Evolutionary conservation across 2,329 filamentous ascomycete genomes (phyloP), one percentile per base, ranked within the genome.

Genomic region (Verticillium albo-atrum): DNA sequence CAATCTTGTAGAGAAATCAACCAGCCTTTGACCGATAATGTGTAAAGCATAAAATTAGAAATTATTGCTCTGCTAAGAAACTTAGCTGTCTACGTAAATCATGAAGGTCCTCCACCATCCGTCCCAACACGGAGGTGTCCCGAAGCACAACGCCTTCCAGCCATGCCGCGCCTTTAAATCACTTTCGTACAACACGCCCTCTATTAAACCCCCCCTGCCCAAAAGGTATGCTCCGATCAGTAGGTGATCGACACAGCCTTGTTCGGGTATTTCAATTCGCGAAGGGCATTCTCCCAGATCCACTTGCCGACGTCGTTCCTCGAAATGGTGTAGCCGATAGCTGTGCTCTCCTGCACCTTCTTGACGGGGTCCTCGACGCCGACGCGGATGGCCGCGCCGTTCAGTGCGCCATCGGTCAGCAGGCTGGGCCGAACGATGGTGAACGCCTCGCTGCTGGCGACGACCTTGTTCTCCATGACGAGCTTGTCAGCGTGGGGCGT

Each of bases 401-500:
- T 64, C 62, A 55, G 52, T 57, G 65, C 61, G 10, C 73, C 67
- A 28, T 74, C 66, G 4, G 65, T 62, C 51, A 80, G 61, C 30
- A 79, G 53, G 54, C 74, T 77, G 2, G 72, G 72, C 0, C 77
- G 67, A 4, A 78, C 68, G 17, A 78, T 55, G n/a, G 71, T 71
- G 57, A 70, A 77, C n/a, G 64, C 60, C 61, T 77, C 74, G 5
- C 62, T 68, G 53, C 67, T 68, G 2, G 35, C 66, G 47, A 51
- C 20, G 7, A 56, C 12, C 55, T 7, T 14, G 20, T 64, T 54
- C 68, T 84, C 81, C 78, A 82, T 80, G 26, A 66, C 70, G 55
- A 66, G 68, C 71, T 84, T 84, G 63, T 84, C 82, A 10, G 58
- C 67, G 64, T 81, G 80, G 12, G 81, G 76, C 28, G 71, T 70